Conservation (phyloP, 192 early-diverging fungal species). For the Backusella tarrabulga region DNA sequence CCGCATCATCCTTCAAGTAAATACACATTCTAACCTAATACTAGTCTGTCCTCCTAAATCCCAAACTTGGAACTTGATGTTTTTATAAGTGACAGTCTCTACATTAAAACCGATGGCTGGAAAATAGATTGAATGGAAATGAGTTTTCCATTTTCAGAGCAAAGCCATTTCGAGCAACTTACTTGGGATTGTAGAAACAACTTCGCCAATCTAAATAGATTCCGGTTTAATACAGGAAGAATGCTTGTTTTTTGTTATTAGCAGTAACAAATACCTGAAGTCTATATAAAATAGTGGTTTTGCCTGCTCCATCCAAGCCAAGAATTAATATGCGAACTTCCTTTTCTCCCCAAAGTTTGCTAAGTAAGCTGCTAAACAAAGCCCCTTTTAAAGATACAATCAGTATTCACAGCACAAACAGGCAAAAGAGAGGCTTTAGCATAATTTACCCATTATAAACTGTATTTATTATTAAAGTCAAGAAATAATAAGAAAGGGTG, state of each 20-base stretch:
- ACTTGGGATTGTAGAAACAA: slow-evolving; percentile 96
- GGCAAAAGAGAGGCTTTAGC: neutral
- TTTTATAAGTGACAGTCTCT: slow-evolving; percentile 94
- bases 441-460: neutral
- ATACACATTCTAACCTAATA: slow-evolving; percentile 39
- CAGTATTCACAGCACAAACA: neutral
- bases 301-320: slow-evolving; percentile 94
- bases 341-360: slow-evolving; percentile 87
- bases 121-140: neutral
- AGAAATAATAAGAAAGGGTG: neutral
- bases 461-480: neutral
- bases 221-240: slow-evolving; percentile 33
- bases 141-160: neutral
- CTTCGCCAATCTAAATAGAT: slow-evolving; percentile 84
- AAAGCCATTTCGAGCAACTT: slow-evolving; percentile 30
- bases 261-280: slow-evolving; percentile 65
- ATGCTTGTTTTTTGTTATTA: slow-evolving; percentile 12
- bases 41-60: slow-evolving; percentile 86
- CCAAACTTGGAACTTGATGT: slow-evolving; percentile 99
- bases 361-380: slow-evolving; percentile 72
- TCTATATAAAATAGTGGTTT: slow-evolving; percentile 96
- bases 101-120: slow-evolving; percentile 81
- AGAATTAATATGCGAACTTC: slow-evolving; percentile 97
- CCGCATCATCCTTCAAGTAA: neutral
- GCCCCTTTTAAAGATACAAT: slow-evolving; percentile 49